Conservation (phyloP, 805 yeast genomes). For the Spathaspora boniae region DNA sequence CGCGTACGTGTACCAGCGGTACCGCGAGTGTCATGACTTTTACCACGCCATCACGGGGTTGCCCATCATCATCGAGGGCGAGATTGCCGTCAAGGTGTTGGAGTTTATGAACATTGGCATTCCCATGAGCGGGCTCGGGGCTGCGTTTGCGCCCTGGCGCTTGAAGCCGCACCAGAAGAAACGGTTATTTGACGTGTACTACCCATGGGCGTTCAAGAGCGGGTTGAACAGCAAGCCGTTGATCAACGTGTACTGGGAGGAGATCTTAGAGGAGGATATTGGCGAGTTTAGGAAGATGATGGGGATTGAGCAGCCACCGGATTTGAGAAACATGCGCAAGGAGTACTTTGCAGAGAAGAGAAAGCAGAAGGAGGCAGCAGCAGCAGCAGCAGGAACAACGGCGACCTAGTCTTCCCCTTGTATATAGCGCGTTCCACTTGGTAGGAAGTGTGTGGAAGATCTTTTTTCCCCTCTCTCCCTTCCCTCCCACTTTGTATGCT, state of each 20-base stretch:
- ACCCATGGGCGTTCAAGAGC: constrained; percentile 82
- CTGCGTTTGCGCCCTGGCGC: constrained; percentile 82
- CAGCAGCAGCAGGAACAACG: too few species aligned
- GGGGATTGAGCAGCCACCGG: constrained; percentile 71
- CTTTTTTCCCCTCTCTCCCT: too few species aligned
- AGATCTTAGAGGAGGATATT: constrained; percentile 66
- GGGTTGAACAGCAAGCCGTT: constrained; percentile 73
- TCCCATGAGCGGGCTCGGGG: constrained; percentile 94
- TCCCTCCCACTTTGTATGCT: too few species aligned
- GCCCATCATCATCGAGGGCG: constrained; percentile 95
- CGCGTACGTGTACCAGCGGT: constrained; percentile 90
- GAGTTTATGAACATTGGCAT: constrained; percentile 90
- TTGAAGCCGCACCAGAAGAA: constrained; percentile 60
- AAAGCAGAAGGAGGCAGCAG: constrained; percentile 18
- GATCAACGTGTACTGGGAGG: constrained; percentile 91
- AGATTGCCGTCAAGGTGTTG: constrained; percentile 85
- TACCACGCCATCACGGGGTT: constrained; percentile 89
- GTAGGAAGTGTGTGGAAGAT: too few species aligned
- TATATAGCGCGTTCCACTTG: too few species aligned
- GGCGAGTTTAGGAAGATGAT: constrained; percentile 67
- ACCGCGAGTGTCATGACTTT: constrained; percentile 95
- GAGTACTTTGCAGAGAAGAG: constrained; percentile 31
- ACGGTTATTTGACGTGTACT: constrained; percentile 63
- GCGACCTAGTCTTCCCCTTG: too few species aligned
- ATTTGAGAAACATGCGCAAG: constrained; percentile 63